phyloP scores from a whole-genome alignment of 257 asterid genomes.

The Fraxinus cuspidata region DNA sequence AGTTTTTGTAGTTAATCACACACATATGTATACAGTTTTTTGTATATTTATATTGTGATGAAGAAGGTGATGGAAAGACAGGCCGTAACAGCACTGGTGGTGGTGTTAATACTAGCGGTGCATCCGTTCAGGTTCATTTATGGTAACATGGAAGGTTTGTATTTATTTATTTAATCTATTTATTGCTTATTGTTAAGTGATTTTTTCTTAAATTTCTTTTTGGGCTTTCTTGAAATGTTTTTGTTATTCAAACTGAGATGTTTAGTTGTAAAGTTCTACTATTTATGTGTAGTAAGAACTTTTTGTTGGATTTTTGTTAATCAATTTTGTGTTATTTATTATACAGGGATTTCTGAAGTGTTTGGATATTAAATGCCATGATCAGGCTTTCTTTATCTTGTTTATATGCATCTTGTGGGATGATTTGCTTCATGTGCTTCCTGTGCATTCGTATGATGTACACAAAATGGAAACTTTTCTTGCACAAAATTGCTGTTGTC shows the following conservation, averaged over 20 bases:
- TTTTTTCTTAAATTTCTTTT: not conserved
- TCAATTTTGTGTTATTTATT: not conserved
- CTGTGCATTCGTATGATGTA: not conserved
- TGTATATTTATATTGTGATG: not conserved
- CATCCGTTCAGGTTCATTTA: conserved; percentile 49
- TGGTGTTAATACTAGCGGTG: conserved; percentile 57
- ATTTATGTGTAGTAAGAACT: not conserved
- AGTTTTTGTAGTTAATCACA: not conserved
- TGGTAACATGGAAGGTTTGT: conserved; percentile 94
- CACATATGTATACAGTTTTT: conserved; percentile 2
- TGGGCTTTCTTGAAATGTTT: conserved; percentile 1
- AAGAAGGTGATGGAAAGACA: conserved; percentile 48
- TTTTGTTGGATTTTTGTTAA: conserved; percentile 3
- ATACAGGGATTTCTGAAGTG: not conserved
- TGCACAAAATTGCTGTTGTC: not conserved
- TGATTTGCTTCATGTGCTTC: not conserved
- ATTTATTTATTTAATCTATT: conserved; percentile 7
- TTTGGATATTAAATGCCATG: not conserved
- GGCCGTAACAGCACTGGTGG: conserved; percentile 34
- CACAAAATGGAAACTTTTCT: not conserved
- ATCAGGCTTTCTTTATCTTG: not conserved
- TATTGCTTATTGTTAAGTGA: not conserved
- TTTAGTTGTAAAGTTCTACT: conserved; percentile 16
- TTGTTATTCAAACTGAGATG: conserved; percentile 6
- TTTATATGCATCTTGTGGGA: not conserved